These are phyloP conservation scores for Carex scoparia DNA, from an alignment of 176 grass and related monocot genomes.

Conservation along the genomic window DNA sequence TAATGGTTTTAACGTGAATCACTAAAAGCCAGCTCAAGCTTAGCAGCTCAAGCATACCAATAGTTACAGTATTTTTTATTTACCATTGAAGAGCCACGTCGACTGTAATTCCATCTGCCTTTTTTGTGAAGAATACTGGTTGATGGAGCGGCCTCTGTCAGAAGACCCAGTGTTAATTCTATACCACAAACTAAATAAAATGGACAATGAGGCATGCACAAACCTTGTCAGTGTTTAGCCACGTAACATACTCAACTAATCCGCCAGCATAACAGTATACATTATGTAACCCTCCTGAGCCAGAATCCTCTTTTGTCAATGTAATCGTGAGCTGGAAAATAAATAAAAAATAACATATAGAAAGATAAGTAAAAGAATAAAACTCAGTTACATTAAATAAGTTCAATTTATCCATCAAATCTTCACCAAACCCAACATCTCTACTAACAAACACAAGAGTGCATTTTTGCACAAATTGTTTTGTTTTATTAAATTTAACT, in stretches of 20 bases:
- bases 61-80: not conserved
- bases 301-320: slow-evolving; percentile 66
- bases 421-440: slow-evolving; percentile 5
- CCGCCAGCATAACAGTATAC: slow-evolving; percentile 92
- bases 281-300: slow-evolving; percentile 55
- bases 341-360: not conserved
- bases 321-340: slow-evolving; percentile 68
- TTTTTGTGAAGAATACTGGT: slow-evolving; percentile 65
- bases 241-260: slow-evolving; percentile 91
- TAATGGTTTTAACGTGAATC: not conserved
- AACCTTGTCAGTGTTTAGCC: slow-evolving; percentile 98
- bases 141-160: slow-evolving; percentile 75
- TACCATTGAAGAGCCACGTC: slow-evolving; percentile 98
- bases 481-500: not conserved
- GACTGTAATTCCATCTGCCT: slow-evolving; percentile 65
- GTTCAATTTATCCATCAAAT: slow-evolving; percentile 2
- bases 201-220: not conserved
- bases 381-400: not conserved
- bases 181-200: slow-evolving; percentile 17
- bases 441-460: not conserved
- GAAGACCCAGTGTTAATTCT: slow-evolving; percentile 6
- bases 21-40: not conserved
- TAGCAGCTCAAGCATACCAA: not conserved
- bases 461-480: not conserved
- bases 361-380: not conserved